Evolutionary conservation across 805 yeast genomes (phyloP), one percentile per base, ranked within the genome.

Genomic region (Candida nanaspora): DNA sequence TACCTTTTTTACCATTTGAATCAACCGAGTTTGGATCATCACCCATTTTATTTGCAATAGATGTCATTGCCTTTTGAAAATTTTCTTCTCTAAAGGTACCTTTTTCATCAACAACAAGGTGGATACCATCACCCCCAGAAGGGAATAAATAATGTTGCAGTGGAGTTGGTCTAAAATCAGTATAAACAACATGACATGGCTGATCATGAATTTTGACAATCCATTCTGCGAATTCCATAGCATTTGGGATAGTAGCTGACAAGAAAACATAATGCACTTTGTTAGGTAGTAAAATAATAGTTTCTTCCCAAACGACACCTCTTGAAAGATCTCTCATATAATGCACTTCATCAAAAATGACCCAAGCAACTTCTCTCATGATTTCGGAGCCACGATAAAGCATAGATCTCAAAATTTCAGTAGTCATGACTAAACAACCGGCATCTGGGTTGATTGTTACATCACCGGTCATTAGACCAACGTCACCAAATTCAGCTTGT

Each of bases 231-330:
- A 91, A 91, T 59, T 91, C 96, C 89, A 86, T 84, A 2, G 98
- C 96, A 59, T 91, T 91, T 21, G 98, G 98, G 50, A 91, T 91
- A 1, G 98, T 91, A 37, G 98, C 98, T 13, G 97, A 88, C 48
- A 91, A 66, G 54, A 91, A 86, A 3, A 91, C 96, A 55, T 89
- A 87, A 49, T 85, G 91, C 15, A 93, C 97, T 69, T 89, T 89
- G 53, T 94, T 97, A 4, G 99, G 99, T 33, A 93, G 70, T 57
- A 93, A 68, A 43, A 93, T 93, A 49, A 93, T 91, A 14, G 98
- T 91, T 63, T 93, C 99, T 66, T 93, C 99, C 99, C 99, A 93
- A 28, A 93, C 98, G 40, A 93, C 99, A 61, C 99, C 99, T 66
- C 99, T 80, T 50, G 88, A 93, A 52, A 87, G 83, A 61, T 93